Percentiles rank a stretch among this genome's conserved stretches.
These are phyloP conservation scores for Gliomastix tumulicola DNA, from an alignment of 2,329 filamentous ascomycete species.

Conservation along the genomic window DNA sequence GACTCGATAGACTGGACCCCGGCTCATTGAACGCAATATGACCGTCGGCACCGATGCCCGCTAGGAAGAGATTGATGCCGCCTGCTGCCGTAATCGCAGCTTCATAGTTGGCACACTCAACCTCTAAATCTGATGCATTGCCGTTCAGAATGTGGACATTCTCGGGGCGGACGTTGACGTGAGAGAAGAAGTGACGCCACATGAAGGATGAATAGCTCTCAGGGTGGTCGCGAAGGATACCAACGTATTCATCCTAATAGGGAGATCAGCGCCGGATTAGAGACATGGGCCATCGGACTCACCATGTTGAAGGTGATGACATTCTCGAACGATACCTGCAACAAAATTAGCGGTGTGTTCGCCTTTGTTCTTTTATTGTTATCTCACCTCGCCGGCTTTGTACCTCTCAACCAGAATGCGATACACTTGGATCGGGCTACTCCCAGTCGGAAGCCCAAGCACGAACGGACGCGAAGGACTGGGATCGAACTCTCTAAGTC, in stretches of 20 bases:
- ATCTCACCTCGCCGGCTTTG: conserved; percentile 53
- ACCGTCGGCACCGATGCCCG: conserved; percentile 78
- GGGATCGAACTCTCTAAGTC: conserved; percentile 71
- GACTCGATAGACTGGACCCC: conserved; percentile 68
- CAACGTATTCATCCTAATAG: conserved; percentile 78
- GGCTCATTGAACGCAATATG: conserved; percentile 92
- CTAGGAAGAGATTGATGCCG: conserved; percentile 80
- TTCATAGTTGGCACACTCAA: conserved; percentile 75
- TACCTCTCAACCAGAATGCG: conserved; percentile 64
- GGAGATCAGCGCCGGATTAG: not conserved
- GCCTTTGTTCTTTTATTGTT: not conserved
- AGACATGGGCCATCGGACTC: not conserved
- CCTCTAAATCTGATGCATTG: conserved; percentile 67
- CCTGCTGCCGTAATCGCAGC: conserved; percentile 66
- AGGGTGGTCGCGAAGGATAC: conserved; percentile 72
- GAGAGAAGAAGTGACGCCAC: conserved; percentile 89
- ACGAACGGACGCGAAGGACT: conserved; percentile 70
- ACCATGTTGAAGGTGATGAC: conserved; percentile 89
- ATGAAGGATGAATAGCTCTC: conserved; percentile 89
- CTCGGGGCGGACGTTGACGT: conserved; percentile 70
- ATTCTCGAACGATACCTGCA: conserved; percentile 74
- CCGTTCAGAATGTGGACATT: conserved; percentile 83
- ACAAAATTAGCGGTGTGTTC: not conserved
- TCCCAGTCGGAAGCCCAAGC: conserved; percentile 76
- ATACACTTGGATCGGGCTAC: conserved; percentile 73